These are phyloP conservation scores for Alternaria alternata DNA, from an alignment of 2,329 filamentous ascomycete species.

Conservation along the genomic window DNA sequence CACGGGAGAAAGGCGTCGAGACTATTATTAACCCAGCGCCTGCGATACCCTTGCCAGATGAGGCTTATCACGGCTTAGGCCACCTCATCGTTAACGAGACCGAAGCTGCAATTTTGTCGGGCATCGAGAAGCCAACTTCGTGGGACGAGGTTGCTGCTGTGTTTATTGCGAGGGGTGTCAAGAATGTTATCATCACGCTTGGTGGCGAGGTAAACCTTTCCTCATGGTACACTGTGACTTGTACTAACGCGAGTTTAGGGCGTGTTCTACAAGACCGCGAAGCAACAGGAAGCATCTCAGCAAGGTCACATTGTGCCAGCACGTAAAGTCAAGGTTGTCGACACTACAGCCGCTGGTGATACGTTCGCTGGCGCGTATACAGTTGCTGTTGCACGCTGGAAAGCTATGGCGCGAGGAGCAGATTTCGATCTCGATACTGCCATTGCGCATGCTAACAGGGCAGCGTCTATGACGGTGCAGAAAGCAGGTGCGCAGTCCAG, in stretches of 20 bases:
- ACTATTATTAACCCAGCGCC: constrained; percentile 85
- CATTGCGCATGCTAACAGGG: constrained; percentile 67
- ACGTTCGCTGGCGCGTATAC: constrained; percentile 93
- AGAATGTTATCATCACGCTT: constrained; percentile 82
- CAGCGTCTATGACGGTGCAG: constrained; percentile 72
- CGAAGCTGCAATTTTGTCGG: constrained; percentile 78
- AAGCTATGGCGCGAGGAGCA: constrained; percentile 52
- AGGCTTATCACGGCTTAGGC: constrained; percentile 72
- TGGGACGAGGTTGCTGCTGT: constrained; percentile 46
- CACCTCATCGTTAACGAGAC: constrained; percentile 92
- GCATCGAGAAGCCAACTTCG: constrained; percentile 50
- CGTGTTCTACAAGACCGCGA: constrained; percentile 55
- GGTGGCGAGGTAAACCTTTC: constrained; percentile 70
- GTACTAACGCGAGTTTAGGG: constrained; percentile 45
- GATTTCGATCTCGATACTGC: constrained; percentile 64
- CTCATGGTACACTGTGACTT: not conserved
- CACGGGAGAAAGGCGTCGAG: constrained; percentile 45
- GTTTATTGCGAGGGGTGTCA: constrained; percentile 75
- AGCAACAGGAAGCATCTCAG: constrained; percentile 53
- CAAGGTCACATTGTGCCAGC: constrained; percentile 64
- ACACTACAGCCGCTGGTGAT: constrained; percentile 93
- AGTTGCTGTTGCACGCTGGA: constrained; percentile 68
- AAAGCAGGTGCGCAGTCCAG: constrained; percentile 70
- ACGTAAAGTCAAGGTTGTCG: constrained; percentile 78
- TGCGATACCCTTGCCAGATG: constrained; percentile 71